These are phyloP conservation scores for Vitis cinerea DNA, from an alignment of 164 flowering plant genomes.

Conservation along the genomic window DNA sequence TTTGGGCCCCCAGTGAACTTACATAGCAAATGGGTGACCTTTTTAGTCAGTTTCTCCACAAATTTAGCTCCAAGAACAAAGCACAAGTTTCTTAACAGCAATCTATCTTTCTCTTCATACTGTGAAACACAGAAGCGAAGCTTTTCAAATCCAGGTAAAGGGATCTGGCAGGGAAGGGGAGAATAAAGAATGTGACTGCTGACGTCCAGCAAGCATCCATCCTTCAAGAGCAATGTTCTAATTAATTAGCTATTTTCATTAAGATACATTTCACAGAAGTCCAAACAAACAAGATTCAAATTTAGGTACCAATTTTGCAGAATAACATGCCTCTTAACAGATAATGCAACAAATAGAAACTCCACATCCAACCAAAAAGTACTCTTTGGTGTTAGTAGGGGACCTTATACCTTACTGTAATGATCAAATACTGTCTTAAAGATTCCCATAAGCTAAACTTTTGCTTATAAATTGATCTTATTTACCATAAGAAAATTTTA, in stretches of 20 bases:
- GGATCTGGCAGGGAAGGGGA: constrained; percentile 82
- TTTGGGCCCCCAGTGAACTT: constrained; percentile 83
- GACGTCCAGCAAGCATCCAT: constrained; percentile 76
- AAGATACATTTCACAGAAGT: background rate
- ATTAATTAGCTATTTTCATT: constrained; percentile 8
- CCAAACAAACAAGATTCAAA: background rate
- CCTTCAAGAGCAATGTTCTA: constrained; percentile 46
- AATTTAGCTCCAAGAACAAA: constrained; percentile 85
- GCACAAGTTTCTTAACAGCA: constrained; percentile 73
- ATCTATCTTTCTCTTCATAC: constrained; percentile 80
- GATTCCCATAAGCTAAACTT: no score
- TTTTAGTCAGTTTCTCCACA: constrained; percentile 63
- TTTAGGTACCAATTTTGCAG: background rate
- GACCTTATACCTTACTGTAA: no score
- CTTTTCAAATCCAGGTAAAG: constrained; percentile 74
- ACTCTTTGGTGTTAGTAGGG: no score
- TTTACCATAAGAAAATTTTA: background rate
- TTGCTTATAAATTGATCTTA: background rate
- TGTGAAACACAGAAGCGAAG: constrained; percentile 85
- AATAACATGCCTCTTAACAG: background rate
- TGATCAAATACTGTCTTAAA: no score
- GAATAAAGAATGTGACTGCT: constrained; percentile 81
- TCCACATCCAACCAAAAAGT: background rate
- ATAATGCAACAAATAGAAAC: background rate
- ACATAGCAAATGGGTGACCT: constrained; percentile 83